A percentile compares a stretch with the other conserved stretches of the same genome.
Conservation (phyloP, 306 rosid genomes). For the Prunus armeniaca region DNA sequence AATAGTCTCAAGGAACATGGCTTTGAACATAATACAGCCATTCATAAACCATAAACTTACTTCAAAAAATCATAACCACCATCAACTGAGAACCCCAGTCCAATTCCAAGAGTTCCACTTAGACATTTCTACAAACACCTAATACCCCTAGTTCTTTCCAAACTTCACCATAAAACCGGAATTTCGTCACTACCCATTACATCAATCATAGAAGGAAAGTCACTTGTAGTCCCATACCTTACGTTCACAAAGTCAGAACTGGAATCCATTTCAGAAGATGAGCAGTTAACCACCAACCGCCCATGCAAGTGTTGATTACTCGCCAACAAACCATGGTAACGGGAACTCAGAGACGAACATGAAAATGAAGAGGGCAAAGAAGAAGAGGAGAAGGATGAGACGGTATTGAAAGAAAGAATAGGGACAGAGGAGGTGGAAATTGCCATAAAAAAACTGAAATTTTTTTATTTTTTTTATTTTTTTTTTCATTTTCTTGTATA, state of each 20-base stretch:
- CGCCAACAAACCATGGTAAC: slow-evolving; percentile 5
- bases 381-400: slow-evolving; percentile 5
- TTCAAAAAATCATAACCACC: no score
- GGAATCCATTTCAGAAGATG: slow-evolving; percentile 36
- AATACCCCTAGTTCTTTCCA: neutral
- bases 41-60: no score
- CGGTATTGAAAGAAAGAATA: slow-evolving; percentile 14
- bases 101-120: no score
- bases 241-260: slow-evolving; percentile 24
- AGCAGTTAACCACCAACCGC: slow-evolving; percentile 21
- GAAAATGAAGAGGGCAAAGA: slow-evolving; percentile 20
- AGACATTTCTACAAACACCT: slow-evolving; percentile 13
- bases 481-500: no score
- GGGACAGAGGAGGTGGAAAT: slow-evolving; percentile 26
- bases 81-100: no score
- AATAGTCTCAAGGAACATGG: no score
- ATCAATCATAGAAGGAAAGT: neutral
- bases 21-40: no score
- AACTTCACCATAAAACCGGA: neutral
- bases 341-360: slow-evolving; percentile 6
- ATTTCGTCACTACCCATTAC: neutral
- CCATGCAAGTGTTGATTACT: slow-evolving; percentile 13
- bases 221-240: slow-evolving; percentile 24
- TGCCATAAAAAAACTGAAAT: slow-evolving; percentile 29
- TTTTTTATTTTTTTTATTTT: no score